Evolutionary conservation across 345 rosid genomes (phyloP), one percentile per base, ranked within the genome.

Genomic region (Acer saccharum): DNA sequence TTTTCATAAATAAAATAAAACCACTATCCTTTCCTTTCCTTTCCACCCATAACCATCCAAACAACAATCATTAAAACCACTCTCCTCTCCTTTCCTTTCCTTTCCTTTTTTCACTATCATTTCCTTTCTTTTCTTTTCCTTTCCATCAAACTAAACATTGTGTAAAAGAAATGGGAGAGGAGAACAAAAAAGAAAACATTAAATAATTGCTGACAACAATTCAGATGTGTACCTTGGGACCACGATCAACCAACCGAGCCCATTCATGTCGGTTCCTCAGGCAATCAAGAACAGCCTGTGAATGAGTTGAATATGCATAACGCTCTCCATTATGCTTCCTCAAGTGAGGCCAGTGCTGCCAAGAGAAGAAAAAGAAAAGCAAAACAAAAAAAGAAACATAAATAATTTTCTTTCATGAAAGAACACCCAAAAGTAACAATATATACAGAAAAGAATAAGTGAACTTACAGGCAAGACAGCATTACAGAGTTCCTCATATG

Each of bases 201-300:
- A 27, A 21, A 46, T 35, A 20, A 44, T 69, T 65, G 21, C 20
- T 3, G 21, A 63, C 5, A 10, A 72, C 58, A 77, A 57, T 18
- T 46, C 64, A 62, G 23, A 20, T 10, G 25, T 75, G 60, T 78
- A 97, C 99, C 97, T 97, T 97, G 77, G 99, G 99, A 77, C 98
- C 99, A 78, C 98, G 98, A 85, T 97, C 98, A 78, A 97, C 97
- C 84, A 97, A 86, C 74, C 79, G 91, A 86, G 98, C 93, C 98
- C 99, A 97, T 81, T 97, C 98, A 68, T 90, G 97, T 79, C 98
- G 89, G 78, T 94, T 97, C 75, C 99, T 87, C 79, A 97, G 87
- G 83, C 98, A 97, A 85, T 97, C 99, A 66, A 97, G 98, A 88
- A 94, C 99, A 76, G 99, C 99, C 79, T 97, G 99, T 74, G 95